phyloP scores from a whole-genome alignment of 2,329 filamentous ascomycete genomes.

The Diplodia scrobiculata region DNA sequence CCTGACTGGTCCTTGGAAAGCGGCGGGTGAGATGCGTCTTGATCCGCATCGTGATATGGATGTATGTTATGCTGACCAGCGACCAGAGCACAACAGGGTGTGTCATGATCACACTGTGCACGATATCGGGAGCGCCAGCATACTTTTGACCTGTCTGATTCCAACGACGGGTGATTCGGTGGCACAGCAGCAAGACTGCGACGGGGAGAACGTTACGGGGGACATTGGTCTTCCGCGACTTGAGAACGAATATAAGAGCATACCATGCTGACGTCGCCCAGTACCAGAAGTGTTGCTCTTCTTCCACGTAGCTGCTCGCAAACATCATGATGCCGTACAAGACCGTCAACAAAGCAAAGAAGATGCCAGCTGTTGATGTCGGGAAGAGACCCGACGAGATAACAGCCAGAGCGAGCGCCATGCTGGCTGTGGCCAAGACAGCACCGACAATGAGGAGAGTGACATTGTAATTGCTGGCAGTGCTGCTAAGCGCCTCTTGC shows the following conservation, averaged over 20 bases:
- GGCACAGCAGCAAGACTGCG: slow-evolving; percentile 59
- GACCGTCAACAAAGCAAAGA: slow-evolving; percentile 41
- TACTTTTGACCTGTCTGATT: slow-evolving; percentile 98
- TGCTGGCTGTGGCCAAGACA: slow-evolving; percentile 47
- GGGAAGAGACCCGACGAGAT: slow-evolving; percentile 52
- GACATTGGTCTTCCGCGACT: slow-evolving; percentile 23
- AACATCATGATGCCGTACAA: slow-evolving; percentile 90
- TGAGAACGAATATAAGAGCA: slow-evolving; percentile 51
- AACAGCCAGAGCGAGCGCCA: slow-evolving; percentile 43
- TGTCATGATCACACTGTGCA: slow-evolving; percentile 66
- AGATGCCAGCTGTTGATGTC: slow-evolving; percentile 46
- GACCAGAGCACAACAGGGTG: slow-evolving; percentile 72
- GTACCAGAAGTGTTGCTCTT: slow-evolving; percentile 99
- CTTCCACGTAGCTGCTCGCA: slow-evolving; percentile 94
- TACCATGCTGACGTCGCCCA: slow-evolving; percentile 77
- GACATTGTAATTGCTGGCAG: slow-evolving; percentile 90
- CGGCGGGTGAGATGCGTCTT: slow-evolving; percentile 37
- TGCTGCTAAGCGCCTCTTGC: slow-evolving; percentile 79
- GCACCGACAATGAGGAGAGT: slow-evolving; percentile 58
- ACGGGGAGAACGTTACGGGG: slow-evolving; percentile 20
- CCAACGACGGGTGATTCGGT: slow-evolving; percentile 76
- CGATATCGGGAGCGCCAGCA: slow-evolving; percentile 85
- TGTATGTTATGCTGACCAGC: slow-evolving; percentile 70
- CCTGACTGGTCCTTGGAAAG: slow-evolving; percentile 1
- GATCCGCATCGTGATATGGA: slow-evolving; percentile 50